Base-by-base conservation (phyloP, 1,139 yeast species). In the Kodamaea suecica region DNA sequence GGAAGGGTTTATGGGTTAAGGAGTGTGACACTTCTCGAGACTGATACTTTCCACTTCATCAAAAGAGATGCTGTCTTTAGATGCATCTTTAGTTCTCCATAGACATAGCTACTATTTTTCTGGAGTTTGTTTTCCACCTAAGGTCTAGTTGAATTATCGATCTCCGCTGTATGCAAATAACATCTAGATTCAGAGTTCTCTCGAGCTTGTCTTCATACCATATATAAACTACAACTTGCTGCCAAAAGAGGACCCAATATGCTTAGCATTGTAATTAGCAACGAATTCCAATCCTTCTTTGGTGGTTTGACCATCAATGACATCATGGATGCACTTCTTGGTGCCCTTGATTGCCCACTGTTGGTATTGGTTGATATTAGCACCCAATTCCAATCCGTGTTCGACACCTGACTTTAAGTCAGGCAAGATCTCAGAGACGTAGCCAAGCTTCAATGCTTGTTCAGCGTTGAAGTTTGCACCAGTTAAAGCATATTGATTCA, bases 331-430 rank as follows among this genome's bases (percentile, higher is more conserved):
- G 36, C 73, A 58, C 37, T 63, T 65, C 57, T 84, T 84, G 11
- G 86, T 76, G 17, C 92, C 94, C 43, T 58, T 68, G 29, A 84
- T 66, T 14, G 87, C 87, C 63, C 84, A 80, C 8, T 67, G 70
- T 24, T 71, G 67, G 53, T 72, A 66, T 3, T 46, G 43, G 29
- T 73, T 69, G 31, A 84, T 77, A 10, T 53, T 56, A n/a, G 42
- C 44, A 0, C 84, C 94, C 33, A 80, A 49, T 21, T 63, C 63
- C 24, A 63, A 42, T 17, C 84, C 84, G 28, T 63, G 58, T 7
- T 61, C 61, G 17, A 81, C 44, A 0, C 83, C 86, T 2, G 61
- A 57, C 9, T 72, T 69, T 44, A 74, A 66, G 40, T 70, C 69
- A 0, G 71, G 71, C 17, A 59, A 60, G 1, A 80, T 53, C 27